phyloP scores from a whole-genome alignment of 371 early-diverging fungal species.

The Mucor velutinosus region DNA sequence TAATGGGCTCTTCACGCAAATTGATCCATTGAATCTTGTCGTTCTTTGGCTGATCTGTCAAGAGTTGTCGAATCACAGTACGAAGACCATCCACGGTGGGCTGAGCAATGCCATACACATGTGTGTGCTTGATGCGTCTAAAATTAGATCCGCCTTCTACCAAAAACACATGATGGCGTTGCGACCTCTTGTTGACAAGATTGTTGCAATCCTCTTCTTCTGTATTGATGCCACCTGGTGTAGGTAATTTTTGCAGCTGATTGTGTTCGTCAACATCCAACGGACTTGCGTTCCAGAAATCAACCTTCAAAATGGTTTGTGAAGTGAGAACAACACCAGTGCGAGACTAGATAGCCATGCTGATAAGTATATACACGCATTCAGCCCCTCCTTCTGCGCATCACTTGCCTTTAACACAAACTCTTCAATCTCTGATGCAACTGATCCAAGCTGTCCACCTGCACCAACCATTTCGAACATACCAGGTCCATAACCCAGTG shows the following conservation, averaged over 20 bases:
- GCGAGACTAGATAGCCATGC: constrained; percentile 31
- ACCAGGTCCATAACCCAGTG: constrained; percentile 21
- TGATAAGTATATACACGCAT: not conserved
- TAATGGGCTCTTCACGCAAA: constrained; percentile 68
- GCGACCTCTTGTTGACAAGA: not conserved
- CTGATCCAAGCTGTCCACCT: constrained; percentile 15
- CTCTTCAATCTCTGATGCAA: constrained; percentile 49
- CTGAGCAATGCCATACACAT: constrained; percentile 63
- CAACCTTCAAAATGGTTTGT: constrained; percentile 65
- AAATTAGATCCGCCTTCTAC: constrained; percentile 38
- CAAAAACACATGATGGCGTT: constrained; percentile 23
- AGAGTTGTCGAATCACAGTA: constrained; percentile 30
- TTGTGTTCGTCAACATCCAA: constrained; percentile 20
- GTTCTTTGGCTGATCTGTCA: constrained; percentile 16
- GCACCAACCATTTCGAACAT: constrained; percentile 29
- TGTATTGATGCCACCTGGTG: not conserved
- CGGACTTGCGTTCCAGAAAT: constrained; percentile 49
- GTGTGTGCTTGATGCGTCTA: constrained; percentile 32
- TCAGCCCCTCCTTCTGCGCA: not conserved
- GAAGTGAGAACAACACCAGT: constrained; percentile 61
- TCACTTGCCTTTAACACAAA: constrained; percentile 50
- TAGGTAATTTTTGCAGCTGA: constrained; percentile 23
- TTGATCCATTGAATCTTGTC: constrained; percentile 61
- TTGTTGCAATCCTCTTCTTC: constrained; percentile 4
- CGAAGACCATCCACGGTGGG: constrained; percentile 62